Evolutionary conservation across 139 green algal species (phyloP).

Genomic region (Chlamydomonas schloesseri): DNA sequence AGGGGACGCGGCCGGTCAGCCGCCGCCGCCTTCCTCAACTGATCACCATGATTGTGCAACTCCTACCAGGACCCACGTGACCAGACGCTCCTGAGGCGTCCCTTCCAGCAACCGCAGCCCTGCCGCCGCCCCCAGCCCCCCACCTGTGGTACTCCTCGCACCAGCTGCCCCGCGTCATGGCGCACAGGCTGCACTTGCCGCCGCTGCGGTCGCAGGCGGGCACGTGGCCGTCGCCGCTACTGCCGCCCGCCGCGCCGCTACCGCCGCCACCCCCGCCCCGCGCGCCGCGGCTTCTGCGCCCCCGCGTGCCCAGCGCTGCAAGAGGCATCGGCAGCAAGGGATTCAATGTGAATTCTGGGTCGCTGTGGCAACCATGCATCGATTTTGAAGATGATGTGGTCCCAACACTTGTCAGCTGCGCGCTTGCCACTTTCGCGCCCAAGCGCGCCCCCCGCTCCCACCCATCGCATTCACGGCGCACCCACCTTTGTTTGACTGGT

Average conservation of each 20-base stretch:
- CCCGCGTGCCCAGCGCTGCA: neutral
- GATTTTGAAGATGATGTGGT: too few relatives aligned
- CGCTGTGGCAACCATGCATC: neutral
- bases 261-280: neutral
- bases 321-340: neutral
- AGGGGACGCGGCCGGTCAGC: too few relatives aligned
- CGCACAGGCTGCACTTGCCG: conserved; percentile 25
- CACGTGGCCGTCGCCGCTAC: neutral
- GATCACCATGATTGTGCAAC: too few relatives aligned
- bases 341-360: neutral
- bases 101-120: too few relatives aligned
- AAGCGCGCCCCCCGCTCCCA: too few relatives aligned
- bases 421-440: too few relatives aligned
- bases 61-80: too few relatives aligned
- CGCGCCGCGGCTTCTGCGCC: neutral
- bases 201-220: conserved; percentile 4
- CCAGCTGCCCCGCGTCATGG: conserved; percentile 11
- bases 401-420: too few relatives aligned
- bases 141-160: conserved; percentile 36
- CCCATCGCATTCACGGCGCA: too few relatives aligned
- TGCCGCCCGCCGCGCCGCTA: neutral
- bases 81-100: too few relatives aligned
- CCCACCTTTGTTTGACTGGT: conserved; percentile 8
- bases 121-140: too few relatives aligned
- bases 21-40: too few relatives aligned